Conservation (phyloP, 371 early-diverging fungal species). For the Rhizopus microsporus region DNA sequence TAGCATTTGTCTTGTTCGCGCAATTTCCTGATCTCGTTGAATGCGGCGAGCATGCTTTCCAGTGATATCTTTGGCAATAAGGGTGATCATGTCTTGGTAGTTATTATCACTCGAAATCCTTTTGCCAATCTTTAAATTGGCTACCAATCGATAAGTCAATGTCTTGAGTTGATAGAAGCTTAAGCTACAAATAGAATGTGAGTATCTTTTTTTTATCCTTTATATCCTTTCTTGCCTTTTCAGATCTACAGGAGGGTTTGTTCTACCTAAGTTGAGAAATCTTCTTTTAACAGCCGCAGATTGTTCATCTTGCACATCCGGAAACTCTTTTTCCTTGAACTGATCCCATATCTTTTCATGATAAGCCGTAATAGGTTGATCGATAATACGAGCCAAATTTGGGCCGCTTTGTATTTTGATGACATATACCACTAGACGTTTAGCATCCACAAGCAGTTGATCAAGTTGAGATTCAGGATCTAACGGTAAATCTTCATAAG, state of each 20-base stretch:
- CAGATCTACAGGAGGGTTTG: constrained; percentile 35
- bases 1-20: constrained; percentile 76
- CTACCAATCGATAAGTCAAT: constrained; percentile 30
- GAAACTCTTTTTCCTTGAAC: constrained; percentile 52
- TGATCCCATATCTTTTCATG: constrained; percentile 75
- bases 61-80: constrained; percentile 91
- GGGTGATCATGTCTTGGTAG: constrained; percentile 90
- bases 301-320: constrained; percentile 15
- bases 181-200: constrained; percentile 18
- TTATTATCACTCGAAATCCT: constrained; percentile 28
- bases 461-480: constrained; percentile 67
- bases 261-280: constrained; percentile 31
- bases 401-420: constrained; percentile 83
- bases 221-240: constrained; percentile 26
- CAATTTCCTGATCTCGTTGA: constrained; percentile 75
- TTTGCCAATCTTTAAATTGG: constrained; percentile 44
- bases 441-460: constrained; percentile 85
- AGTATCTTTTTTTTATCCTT: not conserved
- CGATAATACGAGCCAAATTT: constrained; percentile 81
- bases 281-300: constrained; percentile 31
- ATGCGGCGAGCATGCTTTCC: constrained; percentile 87
- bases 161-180: constrained; percentile 39
- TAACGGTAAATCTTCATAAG: constrained; percentile 63
- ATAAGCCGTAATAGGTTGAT: constrained; percentile 64
- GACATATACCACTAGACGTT: constrained; percentile 81